These are phyloP conservation scores for Ensete ventricosum DNA, from an alignment of 176 grass and related monocot species.

Conservation along the genomic window DNA sequence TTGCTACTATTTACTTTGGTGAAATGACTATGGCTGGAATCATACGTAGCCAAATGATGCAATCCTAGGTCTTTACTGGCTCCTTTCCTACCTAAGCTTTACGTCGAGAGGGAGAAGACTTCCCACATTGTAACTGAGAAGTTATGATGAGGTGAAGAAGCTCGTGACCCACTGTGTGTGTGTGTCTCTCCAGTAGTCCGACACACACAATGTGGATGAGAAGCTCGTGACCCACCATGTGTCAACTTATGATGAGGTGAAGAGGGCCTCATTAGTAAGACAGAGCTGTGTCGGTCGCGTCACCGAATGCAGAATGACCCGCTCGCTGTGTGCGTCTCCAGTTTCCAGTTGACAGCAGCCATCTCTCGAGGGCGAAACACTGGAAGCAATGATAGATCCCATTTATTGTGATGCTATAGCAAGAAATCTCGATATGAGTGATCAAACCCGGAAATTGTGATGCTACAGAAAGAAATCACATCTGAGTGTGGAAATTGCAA, in stretches of 20 bases:
- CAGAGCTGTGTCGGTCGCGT: not conserved
- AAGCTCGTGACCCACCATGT: not conserved
- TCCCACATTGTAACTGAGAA: not conserved
- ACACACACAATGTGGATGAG: too few relatives aligned
- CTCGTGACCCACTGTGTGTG: too few relatives aligned
- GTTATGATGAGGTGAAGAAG: not conserved
- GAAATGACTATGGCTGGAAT: constrained; percentile 7
- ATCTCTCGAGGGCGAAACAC: too few relatives aligned
- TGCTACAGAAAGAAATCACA: too few relatives aligned
- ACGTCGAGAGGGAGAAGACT: not conserved
- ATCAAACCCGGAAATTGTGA: too few relatives aligned
- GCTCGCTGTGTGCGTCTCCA: too few relatives aligned
- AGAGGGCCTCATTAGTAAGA: not conserved
- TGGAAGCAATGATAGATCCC: too few relatives aligned
- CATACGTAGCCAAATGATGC: constrained; percentile 24
- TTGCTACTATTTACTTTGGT: not conserved
- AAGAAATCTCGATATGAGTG: too few relatives aligned
- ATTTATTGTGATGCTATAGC: too few relatives aligned
- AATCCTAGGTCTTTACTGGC: constrained; percentile 12
- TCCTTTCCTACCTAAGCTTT: not conserved
- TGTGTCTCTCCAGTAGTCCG: too few relatives aligned
- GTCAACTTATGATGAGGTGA: not conserved
- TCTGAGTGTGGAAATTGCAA: too few relatives aligned
- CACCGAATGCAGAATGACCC: not conserved
- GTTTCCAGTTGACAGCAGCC: too few relatives aligned